Base-by-base conservation (phyloP, 495 filamentous ascomycete genomes). In the Clohesyomyces aquaticus region DNA sequence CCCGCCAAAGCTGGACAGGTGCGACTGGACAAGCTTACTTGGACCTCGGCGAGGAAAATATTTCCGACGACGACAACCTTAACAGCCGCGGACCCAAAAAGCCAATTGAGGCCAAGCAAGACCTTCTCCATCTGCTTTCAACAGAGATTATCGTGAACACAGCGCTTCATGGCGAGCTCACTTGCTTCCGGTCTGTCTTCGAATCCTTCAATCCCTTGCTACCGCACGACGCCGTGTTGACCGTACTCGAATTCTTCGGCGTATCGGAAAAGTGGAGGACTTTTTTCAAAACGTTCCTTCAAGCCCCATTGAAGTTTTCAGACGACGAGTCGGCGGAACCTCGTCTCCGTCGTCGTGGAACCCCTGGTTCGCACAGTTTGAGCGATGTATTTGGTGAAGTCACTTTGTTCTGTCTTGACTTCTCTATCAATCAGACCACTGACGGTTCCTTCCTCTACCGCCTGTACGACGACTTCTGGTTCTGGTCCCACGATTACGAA, bases 401-500 rank as follows among this genome's bases (percentile, higher is more conserved):
- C 0, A 73, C 87, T 11, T 73, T 90, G 0, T 88, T 88, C 71
- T 85, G 81, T 63, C 79, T 89, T 71, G 87, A 90, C 63, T 87
- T 82, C 59, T 75, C 83, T 1, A 79, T 90, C 43, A 90, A 89
- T 57, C 82, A 87, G 57, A 69, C 69, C 9, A 80, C 86, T 0
- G 69, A 82, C 4, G 75, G 82, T 3, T 72, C 76, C 4, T 76
- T 81, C 29, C 72, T 89, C 14, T 87, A 85, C 63, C 84, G 87
- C 6, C 76, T 88, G 35, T 81, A 87, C 59, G 86, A 88, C 65
- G 86, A 89, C 67, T 83, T 89, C 61, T 89, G 87, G 87, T 81
- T 89, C 63, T 89, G 86, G 86, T 80, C 80, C 23, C 65, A 71
- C 12, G 73, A 81, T 6, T 80, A 84, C 26, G 61, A 77, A 3